Evolutionary conservation across 2,329 filamentous ascomycete genomes (phyloP), one percentile per base, ranked within the genome.

Genomic region (Fusarium hainanense): DNA sequence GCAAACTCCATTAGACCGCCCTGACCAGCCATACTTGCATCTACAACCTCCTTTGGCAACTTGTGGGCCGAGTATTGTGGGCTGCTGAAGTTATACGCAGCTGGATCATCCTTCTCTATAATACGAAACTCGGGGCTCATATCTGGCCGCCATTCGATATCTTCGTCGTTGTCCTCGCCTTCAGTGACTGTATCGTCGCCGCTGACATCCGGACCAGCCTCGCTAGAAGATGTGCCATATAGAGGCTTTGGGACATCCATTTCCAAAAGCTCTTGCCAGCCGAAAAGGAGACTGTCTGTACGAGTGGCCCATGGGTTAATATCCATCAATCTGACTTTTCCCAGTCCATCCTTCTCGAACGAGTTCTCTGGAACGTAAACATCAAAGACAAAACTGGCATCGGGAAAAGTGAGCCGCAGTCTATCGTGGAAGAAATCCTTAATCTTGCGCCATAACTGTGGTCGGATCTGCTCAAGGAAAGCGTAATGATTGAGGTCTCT

Each of bases 51-150:
- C 78, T 91, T 94, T 1, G 96, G 96, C 73, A 99, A 82, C 81
- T 98, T 99, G 77, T 98, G 95, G 5, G 96, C 95, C 66, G 94
- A 97, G 79, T 97, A 98, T 75, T 95, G 92, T 2, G 93, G 88
- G 7, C 92, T 92, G 70, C 88, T 90, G 77, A 98, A 97, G 72
- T 92, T 92, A 77, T 93, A 96, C 2, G 94, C 94, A 65, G 95
- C 92, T 0, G 94, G 93, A 71, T 98, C 95, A 69, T 95, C 91
- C 77, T 90, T 90, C 72, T 91, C 89, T 48, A 99, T 88, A 11
- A 98, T 84, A 43, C 95, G 87, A 70, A 99, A 87, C 79, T 98
- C 94, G 0, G 94, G 92, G 7, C 86, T 84, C 76, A 88, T 89
- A 10, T 90, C 87, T 0, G 85, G 84, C 2, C 85, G 84, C 8